Evolutionary conservation across 345 rosid genomes (phyloP), one percentile per base, ranked within the genome.

Genomic region (Mercurialis annua): DNA sequence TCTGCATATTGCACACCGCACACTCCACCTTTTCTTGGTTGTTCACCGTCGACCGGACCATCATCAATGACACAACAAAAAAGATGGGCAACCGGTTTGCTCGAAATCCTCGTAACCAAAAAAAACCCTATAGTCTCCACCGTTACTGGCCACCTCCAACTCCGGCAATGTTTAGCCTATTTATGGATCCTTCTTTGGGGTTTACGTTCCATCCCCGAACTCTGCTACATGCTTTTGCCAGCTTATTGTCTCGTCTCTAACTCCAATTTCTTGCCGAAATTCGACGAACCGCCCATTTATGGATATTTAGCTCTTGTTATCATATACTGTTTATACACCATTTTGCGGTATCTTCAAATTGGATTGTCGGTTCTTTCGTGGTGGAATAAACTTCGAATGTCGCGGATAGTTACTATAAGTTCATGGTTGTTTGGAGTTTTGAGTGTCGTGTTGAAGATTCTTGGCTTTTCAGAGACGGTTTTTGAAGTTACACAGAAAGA

Each of bases 241-340:
- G 83, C 92, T 33, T 87, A 83, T 60, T 84, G 86, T 31, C 69
- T 86, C 82, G 76, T 90, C 75, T 65, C 81, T 71, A 61, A 81
- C 69, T 69, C 87, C 3, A 55, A 70, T 65, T 92, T 92, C 68
- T 71, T 90, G 65, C 96, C 98, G 8, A 78, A 80, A 87, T 90
- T 86, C 7, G 67, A 66, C 3, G 87, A 84, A 0, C 66, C 84
- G 11, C 79, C 73, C 33, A 48, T 75, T 1, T 36, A 18, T 2
- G 54, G 80, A 20, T 68, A 70, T 0, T 14, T 75, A 1, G 66
- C 81, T 4, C 53, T 76, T 43, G n/a, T 74, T 30, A 42, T 64
- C 53, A 27, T 62, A 2, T 81, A 77, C 76, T 58, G 56, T 34
- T 0, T 73, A 1, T 73, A 73, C 24, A 71, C 77, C 14, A 29